Evolutionary conservation across 352 stramenopile species (phyloP).

Genomic region (Globisporangium spiculum): DNA sequence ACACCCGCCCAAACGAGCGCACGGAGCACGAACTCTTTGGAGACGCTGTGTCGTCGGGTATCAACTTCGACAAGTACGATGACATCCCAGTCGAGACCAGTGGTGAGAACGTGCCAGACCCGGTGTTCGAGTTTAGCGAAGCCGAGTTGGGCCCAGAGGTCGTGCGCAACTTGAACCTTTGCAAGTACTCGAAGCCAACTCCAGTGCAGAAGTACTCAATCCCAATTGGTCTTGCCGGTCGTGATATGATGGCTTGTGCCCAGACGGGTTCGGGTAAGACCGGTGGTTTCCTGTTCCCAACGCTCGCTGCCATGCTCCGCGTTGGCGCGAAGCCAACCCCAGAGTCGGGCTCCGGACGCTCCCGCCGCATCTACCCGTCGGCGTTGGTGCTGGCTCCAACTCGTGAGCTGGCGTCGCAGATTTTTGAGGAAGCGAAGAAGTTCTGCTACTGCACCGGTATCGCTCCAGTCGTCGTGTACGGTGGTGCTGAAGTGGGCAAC

Average conservation of each 20-base stretch:
- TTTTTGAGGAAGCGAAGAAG: constrained; percentile 95
- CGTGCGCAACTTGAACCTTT: constrained; percentile 89
- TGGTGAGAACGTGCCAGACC: constrained; percentile 92
- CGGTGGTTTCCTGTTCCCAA: constrained; percentile 96
- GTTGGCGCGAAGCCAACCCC: constrained; percentile 54
- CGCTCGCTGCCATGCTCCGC: constrained; percentile 95
- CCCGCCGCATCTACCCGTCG: constrained; percentile 88
- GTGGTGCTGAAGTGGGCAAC: constrained; percentile 87
- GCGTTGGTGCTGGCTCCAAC: constrained; percentile 94
- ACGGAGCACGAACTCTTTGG: constrained; percentile 93
- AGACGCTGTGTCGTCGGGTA: constrained; percentile 92
- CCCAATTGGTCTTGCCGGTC: constrained; percentile 91
- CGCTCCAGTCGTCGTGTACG: constrained; percentile 93
- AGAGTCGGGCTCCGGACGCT: constrained; percentile 48
- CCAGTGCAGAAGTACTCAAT: constrained; percentile 99
- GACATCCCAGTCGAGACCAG: constrained; percentile 97
- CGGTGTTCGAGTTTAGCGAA: constrained; percentile 87
- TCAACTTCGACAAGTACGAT: constrained; percentile 99
- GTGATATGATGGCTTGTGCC: constrained; percentile 99
- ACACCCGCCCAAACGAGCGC: constrained; percentile 89
- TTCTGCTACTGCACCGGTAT: constrained; percentile 97
- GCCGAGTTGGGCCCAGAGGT: constrained; percentile 92
- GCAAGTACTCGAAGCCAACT: constrained; percentile 96
- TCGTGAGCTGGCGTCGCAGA: constrained; percentile 94
- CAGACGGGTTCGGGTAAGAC: constrained; percentile 99